phyloP scores from a whole-genome alignment of 1,284 basidiomycete genomes.

The Naganishia sp. region DNA sequence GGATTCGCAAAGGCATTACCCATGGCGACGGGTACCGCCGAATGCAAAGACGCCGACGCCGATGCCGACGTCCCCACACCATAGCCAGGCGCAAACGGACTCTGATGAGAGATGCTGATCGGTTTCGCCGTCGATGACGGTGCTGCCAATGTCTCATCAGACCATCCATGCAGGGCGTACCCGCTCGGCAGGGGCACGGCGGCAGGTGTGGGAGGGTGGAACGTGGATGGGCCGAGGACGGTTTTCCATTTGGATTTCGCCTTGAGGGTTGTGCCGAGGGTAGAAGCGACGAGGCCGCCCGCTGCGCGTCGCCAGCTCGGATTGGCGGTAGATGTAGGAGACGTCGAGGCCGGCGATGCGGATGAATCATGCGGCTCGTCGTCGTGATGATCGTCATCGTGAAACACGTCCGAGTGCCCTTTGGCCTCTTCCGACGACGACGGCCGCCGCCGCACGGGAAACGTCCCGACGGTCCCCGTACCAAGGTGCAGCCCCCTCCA shows the following conservation, averaged over 20 bases:
- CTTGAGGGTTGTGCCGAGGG: constrained; percentile 39
- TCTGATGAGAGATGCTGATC: constrained; percentile 47
- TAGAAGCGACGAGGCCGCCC: background rate
- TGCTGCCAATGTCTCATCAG: constrained; percentile 16
- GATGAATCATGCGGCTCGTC: no score
- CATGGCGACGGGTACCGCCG: constrained; percentile 1
- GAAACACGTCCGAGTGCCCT: background rate
- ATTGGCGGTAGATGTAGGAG: background rate
- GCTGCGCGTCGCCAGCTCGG: constrained; percentile 9
- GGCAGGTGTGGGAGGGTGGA: constrained; percentile 12
- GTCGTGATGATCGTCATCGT: constrained; percentile 1
- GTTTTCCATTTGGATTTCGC: constrained; percentile 47
- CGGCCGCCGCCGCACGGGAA: background rate
- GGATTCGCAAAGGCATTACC: constrained; percentile 46
- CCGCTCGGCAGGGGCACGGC: constrained; percentile 24
- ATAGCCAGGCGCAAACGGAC: constrained; percentile 44
- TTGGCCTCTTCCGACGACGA: background rate
- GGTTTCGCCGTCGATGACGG: constrained; percentile 40
- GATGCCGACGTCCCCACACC: constrained; percentile 33
- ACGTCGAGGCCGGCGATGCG: background rate
- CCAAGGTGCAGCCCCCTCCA: constrained; percentile 9
- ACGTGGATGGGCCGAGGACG: constrained; percentile 37
- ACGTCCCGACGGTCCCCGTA: constrained; percentile 10
- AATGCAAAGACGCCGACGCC: background rate
- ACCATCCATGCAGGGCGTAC: constrained; percentile 1